Percentiles rank a stretch among this genome's conserved stretches.
phyloP scores from a whole-genome alignment of 2,329 filamentous ascomycete genomes.

The Talaromyces piceae region DNA sequence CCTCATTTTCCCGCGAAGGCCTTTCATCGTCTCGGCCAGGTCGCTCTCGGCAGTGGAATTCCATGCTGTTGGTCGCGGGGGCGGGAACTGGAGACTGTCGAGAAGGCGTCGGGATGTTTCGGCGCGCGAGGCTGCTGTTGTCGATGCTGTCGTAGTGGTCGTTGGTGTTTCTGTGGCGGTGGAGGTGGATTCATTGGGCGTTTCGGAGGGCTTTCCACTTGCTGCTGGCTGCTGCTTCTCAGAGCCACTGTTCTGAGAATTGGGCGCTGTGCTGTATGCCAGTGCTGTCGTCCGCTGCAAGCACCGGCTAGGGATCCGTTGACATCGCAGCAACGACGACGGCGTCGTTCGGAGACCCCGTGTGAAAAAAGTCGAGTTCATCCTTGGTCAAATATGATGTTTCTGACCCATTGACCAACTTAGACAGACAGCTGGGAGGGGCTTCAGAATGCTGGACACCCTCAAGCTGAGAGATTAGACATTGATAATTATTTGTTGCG shows the following conservation, averaged over 20 bases:
- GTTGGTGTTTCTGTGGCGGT: neutral
- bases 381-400: no score
- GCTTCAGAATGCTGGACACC: neutral
- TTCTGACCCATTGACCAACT: neutral
- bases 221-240: neutral
- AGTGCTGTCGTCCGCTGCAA: neutral
- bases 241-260: neutral
- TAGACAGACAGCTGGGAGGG: neutral
- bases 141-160: neutral
- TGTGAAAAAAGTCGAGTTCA: neutral
- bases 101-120: neutral
- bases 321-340: neutral
- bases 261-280: neutral
- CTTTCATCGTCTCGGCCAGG: neutral
- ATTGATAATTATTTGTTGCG: neutral
- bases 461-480: neutral
- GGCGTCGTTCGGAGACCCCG: neutral
- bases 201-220: no score
- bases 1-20: neutral
- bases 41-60: neutral
- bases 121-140: neutral
- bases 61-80: neutral
- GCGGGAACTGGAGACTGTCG: neutral
- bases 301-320: neutral
- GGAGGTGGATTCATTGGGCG: no score